These are phyloP conservation scores for Talaromyces sp. DNA, from an alignment of 2,329 filamentous ascomycete species.

Conservation along the genomic window DNA sequence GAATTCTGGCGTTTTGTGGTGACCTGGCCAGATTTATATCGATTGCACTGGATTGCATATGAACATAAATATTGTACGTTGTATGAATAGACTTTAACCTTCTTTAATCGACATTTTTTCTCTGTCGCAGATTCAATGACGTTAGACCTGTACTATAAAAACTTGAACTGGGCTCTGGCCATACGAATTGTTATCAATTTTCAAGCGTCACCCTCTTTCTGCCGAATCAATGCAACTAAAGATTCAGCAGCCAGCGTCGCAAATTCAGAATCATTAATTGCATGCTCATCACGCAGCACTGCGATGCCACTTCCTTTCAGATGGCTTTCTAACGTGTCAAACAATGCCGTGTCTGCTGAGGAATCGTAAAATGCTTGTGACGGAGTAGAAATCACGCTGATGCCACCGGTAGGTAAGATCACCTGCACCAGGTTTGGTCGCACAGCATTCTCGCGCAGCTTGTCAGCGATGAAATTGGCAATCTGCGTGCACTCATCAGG, in stretches of 20 bases:
- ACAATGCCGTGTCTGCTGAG: constrained; percentile 44
- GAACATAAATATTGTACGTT: not conserved
- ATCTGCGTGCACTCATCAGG: constrained; percentile 52
- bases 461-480: constrained; percentile 52
- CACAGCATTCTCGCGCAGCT: constrained; percentile 42
- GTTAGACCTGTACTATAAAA: not conserved
- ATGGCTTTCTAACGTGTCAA: constrained; percentile 44
- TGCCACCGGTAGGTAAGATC: constrained; percentile 55
- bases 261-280: constrained; percentile 28
- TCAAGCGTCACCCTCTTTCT: not conserved
- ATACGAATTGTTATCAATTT: not conserved
- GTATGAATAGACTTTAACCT: not conserved
- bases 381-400: constrained; percentile 57
- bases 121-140: not conserved
- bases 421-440: constrained; percentile 46
- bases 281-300: constrained; percentile 43
- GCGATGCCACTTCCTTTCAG: constrained; percentile 46
- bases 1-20: not conserved
- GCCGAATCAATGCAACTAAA: constrained; percentile 17
- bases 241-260: constrained; percentile 21
- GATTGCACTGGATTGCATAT: not conserved
- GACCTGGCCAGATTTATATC: not conserved
- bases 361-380: constrained; percentile 50
- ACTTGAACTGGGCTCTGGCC: not conserved
- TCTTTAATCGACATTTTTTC: not conserved